phyloP scores from a whole-genome alignment of 176 grass and related monocot genomes.

The Avena eriantha region DNA sequence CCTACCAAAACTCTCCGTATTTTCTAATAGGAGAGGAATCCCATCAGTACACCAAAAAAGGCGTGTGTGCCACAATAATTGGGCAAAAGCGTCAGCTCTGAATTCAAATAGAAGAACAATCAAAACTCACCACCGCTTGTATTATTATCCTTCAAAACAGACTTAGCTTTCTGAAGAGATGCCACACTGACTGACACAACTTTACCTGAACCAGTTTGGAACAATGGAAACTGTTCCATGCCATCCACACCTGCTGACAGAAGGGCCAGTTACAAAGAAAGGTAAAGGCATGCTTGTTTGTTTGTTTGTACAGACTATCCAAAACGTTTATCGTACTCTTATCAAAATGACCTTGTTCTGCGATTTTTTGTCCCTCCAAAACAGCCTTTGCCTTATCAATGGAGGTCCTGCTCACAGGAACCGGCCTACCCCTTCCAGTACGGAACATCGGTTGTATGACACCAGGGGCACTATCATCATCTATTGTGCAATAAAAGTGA shows the following conservation, averaged over 20 bases:
- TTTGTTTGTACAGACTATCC: slow-evolving; percentile 9
- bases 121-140: slow-evolving; percentile 32
- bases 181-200: slow-evolving; percentile 49
- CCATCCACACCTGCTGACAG: slow-evolving; percentile 25
- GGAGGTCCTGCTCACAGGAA: slow-evolving; percentile 51
- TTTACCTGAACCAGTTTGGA: slow-evolving; percentile 55
- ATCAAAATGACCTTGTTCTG: slow-evolving; percentile 41
- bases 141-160: slow-evolving; percentile 54
- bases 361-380: slow-evolving; percentile 50
- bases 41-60: slow-evolving; percentile 28
- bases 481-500: slow-evolving; percentile 10
- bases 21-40: slow-evolving; percentile 37
- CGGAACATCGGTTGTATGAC: slow-evolving; percentile 50
- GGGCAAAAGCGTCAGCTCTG: not conserved
- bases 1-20: slow-evolving; percentile 24
- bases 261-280: not conserved
- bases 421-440: slow-evolving; percentile 49
- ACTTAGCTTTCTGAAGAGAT: slow-evolving; percentile 55
- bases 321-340: slow-evolving; percentile 3
- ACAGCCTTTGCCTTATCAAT: slow-evolving; percentile 58
- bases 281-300: not conserved
- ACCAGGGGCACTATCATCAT: slow-evolving; percentile 15
- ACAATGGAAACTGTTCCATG: slow-evolving; percentile 46
- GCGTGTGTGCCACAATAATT: not conserved
- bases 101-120: slow-evolving; percentile 11